Evolutionary conservation across 805 yeast genomes (phyloP).

Genomic region (Candida yuanshanica): DNA sequence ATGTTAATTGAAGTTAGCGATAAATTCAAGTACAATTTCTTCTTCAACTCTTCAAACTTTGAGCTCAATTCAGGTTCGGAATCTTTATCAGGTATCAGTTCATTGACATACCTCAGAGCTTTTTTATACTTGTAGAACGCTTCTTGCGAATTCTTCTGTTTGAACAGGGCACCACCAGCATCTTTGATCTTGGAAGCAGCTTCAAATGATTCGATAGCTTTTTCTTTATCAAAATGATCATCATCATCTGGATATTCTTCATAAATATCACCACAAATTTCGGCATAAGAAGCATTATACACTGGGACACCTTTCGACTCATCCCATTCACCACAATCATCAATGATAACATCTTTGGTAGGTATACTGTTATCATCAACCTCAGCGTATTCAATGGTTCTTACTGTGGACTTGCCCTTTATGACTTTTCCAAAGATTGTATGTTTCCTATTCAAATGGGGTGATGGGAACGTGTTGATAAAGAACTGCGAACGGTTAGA

Average conservation of each 20-base stretch:
- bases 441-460: conserved; percentile 73
- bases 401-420: conserved; percentile 62
- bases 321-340: conserved; percentile 60
- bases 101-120: conserved; percentile 64
- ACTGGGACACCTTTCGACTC: conserved; percentile 49
- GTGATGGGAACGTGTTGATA: conserved; percentile 60
- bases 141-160: conserved; percentile 41
- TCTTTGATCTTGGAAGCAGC: conserved; percentile 56
- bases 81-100: conserved; percentile 64
- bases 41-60: conserved; percentile 43
- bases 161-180: conserved; percentile 58
- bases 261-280: conserved; percentile 61
- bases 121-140: conserved; percentile 62
- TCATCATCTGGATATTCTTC: conserved; percentile 82
- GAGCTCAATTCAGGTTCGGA: conserved; percentile 45
- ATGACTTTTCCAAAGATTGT: conserved; percentile 70
- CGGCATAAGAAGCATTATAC: conserved; percentile 54
- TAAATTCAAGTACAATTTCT: conserved; percentile 43
- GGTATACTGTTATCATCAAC: conserved; percentile 42
- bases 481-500: conserved; percentile 66
- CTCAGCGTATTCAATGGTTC: conserved; percentile 53
- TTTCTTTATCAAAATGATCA: conserved; percentile 48
- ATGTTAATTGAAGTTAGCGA: conserved; percentile 48
- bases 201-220: conserved; percentile 42
- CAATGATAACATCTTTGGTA: conserved; percentile 38